A percentile compares a stretch with the other conserved stretches of the same genome.
These are phyloP conservation scores for Beauveria australis DNA, from an alignment of 2,329 filamentous ascomycete species.

Conservation along the genomic window DNA sequence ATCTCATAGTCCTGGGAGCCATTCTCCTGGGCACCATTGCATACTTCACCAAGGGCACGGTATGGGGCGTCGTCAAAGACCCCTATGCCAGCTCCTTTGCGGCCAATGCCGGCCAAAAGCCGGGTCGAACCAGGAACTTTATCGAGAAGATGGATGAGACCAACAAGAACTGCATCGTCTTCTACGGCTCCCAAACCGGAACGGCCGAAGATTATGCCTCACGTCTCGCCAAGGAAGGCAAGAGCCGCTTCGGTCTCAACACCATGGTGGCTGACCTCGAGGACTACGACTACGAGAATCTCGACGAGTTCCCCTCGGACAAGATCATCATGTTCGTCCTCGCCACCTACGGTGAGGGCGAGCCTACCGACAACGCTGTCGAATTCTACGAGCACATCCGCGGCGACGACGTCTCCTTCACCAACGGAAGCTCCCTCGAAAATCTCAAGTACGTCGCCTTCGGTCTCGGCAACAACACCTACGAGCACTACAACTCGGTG, in stretches of 20 bases:
- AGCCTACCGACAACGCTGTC: constrained; percentile 96
- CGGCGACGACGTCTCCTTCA: constrained; percentile 73
- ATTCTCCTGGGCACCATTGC: constrained; percentile 82
- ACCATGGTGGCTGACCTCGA: constrained; percentile 98
- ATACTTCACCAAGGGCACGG: constrained; percentile 95
- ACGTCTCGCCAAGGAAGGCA: constrained; percentile 91
- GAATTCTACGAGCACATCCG: constrained; percentile 97
- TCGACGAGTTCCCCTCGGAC: constrained; percentile 80
- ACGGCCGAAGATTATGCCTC: constrained; percentile 98
- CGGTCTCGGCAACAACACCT: constrained; percentile 97
- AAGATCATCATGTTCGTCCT: constrained; percentile 93
- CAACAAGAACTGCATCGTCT: constrained; percentile 94
- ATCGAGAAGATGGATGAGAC: constrained; percentile 93
- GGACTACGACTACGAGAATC: constrained; percentile 93
- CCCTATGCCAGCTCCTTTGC: constrained; percentile 73
- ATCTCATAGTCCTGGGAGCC: constrained; percentile 80
- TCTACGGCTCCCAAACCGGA: constrained; percentile 97
- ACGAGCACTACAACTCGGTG: constrained; percentile 99
- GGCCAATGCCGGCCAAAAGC: constrained; percentile 62
- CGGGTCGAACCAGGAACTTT: constrained; percentile 83
- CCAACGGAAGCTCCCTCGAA: constrained; percentile 62
- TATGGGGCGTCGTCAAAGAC: constrained; percentile 84
- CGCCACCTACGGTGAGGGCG: constrained; percentile 95
- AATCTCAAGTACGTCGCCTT: constrained; percentile 93
- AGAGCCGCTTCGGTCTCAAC: constrained; percentile 89